Base-by-base conservation (phyloP, 1,284 basidiomycete species). In the Phellopilus nigrolimitatus region DNA sequence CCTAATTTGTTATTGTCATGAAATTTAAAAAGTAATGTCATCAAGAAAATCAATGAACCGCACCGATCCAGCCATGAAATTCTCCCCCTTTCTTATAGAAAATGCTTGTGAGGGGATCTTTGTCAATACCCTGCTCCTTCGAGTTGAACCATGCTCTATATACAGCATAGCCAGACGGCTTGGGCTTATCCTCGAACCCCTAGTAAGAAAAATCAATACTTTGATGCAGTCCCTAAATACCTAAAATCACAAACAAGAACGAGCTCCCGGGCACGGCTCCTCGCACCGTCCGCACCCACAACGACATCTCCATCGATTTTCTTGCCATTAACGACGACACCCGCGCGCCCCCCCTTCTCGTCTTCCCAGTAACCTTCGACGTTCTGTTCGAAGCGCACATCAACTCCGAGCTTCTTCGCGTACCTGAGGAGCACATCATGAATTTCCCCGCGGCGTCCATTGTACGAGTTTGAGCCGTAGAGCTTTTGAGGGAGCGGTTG, bases 251-350 rank as follows among this genome's bases (percentile, higher is more conserved):
- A 21, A 22, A 52, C 51, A 41, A 52, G 43, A n/a, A 47, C 51
- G 24, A 52, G 34, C 28, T 47, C 37, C 19, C 51, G 58, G 17
- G 59, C 67, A 15, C 37, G 46, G 38, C 61, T 65, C 44, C 60
- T 61, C 22, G 65, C 44, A 3, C 66, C 65, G 17, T 68, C 66
- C 1, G 61, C 64, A 24, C 59, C 62, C 9, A 68, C 55, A 33
- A 69, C 59, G 17, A 65, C 31, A 46, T 69, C 65, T 12, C 54
- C 62, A 5, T 53, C 53, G 6, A 65, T 30, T 13, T n/a, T 49
- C 43, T 62, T 57, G 0, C 62, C 63, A 19, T 56, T 48, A 12
- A 58, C 49, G n/a, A 65, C 51, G 17, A 68, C 59, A 0, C 61
- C 60, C 0, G 61, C 60, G 34, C 22, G 52, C 13, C 48, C 45